Base-by-base conservation (phyloP, 495 filamentous ascomycete genomes). In the Astrothelium subdiscretum region DNA sequence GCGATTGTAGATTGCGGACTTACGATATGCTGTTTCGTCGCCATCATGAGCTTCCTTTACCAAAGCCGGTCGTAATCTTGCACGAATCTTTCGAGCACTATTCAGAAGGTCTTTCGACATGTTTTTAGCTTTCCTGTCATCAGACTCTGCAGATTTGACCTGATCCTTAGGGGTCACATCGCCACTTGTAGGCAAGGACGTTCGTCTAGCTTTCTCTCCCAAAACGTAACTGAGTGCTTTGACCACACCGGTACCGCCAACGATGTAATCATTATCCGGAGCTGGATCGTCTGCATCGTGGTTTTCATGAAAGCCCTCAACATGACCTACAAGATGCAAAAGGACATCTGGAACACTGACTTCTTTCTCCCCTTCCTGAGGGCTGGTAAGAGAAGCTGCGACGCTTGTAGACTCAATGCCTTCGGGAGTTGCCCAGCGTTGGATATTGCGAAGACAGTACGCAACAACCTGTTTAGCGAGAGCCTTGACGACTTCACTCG, bases 221-320 rank as follows among this genome's bases (percentile, higher is more conserved):
- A 98, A 80, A 67, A 91, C 95, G 52, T 95, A 91, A 54, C 90
- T 87, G 59, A 98, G 77, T 26, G 91, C 92, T 73, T 73, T 95
- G 35, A 96, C 94, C 0, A 98, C 89, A 63, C 92, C 94, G 0
- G 92, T 96, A 22, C 92, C 92, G 40, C 92, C 91, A 68, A 98
- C 91, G 42, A 97, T 90, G 73, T 97, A 96, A 70, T 97, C 90
- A 52, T 95, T 88, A 65, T 95, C 90, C 1, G 92, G 89, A 29
- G 90, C 87, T 20, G 84, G 80, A 3, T 88, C 86, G 61, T 87
- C 83, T 31, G 87, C 81, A 32, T 85, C 83, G 43, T 88, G 81
- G 59, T 74, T 78, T 32, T 74, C 79, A 63, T 73, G 77, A 32
- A 74, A 75, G 44, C 77, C 75, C 43, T 81, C 81, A n/a, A 73